These are phyloP conservation scores for Diplosphaera chodatii DNA, from an alignment of 139 green algal genomes.

Conservation along the genomic window DNA sequence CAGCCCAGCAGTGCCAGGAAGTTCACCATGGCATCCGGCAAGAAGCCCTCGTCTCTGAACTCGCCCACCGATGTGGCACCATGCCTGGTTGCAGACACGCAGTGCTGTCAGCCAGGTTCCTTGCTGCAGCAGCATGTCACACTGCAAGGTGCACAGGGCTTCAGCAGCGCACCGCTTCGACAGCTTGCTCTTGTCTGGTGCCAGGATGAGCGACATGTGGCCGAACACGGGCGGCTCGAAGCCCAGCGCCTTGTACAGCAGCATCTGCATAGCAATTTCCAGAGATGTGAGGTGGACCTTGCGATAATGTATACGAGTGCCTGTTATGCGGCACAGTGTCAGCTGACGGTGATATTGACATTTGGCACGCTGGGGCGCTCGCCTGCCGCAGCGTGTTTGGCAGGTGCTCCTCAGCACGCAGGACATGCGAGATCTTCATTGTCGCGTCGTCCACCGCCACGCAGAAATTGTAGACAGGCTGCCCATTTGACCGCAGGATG, in stretches of 20 bases:
- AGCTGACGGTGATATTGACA: too few relatives aligned
- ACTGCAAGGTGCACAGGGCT: constrained; percentile 4
- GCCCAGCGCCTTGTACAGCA: constrained; percentile 93
- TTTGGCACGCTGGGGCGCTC: background rate
- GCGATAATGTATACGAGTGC: too few relatives aligned
- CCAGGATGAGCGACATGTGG: constrained; percentile 96
- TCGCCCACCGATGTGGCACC: constrained; percentile 95
- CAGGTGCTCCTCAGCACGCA: constrained; percentile 97
- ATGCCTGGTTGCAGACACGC: constrained; percentile 43
- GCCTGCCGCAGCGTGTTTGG: constrained; percentile 95
- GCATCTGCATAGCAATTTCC: constrained; percentile 43
- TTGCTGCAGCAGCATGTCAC: background rate
- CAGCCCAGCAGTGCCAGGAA: constrained; percentile 95
- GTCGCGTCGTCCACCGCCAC: constrained; percentile 95
- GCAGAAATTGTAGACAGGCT: constrained; percentile 99
- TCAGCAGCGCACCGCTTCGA: constrained; percentile 63
- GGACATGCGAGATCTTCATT: constrained; percentile 96
- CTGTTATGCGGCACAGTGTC: too few relatives aligned
- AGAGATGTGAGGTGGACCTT: too few relatives aligned
- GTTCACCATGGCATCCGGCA: constrained; percentile 94
- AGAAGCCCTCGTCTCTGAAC: constrained; percentile 87
- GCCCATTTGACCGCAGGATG: constrained; percentile 90
- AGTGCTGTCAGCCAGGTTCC: too few relatives aligned
- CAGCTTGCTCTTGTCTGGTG: constrained; percentile 95
- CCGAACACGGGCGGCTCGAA: constrained; percentile 80